Base-by-base conservation (phyloP, 306 rosid genomes). In the Medicago ruthenica region DNA sequence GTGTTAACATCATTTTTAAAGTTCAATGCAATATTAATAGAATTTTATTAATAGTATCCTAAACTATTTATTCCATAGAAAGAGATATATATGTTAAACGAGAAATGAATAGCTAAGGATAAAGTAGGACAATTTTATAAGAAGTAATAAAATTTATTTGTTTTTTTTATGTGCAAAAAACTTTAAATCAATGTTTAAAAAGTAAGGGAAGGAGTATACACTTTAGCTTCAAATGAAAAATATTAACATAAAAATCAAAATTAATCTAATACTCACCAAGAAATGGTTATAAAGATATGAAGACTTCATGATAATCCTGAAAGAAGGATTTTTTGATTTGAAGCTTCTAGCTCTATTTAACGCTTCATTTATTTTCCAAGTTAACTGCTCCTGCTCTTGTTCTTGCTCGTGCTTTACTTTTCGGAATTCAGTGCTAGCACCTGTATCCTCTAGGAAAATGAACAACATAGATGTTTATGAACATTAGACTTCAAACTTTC, bases 271-370 rank as follows among this genome's bases (percentile, higher is more conserved):
- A 14, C 54, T 13, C 18, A 48, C 54, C 16, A 13, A 5, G 7
- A 2, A 42, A 15, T 31, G 10, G 16, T 7, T 4, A 3, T 18
- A 0, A 60, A 37, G 15, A 60, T 68, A 21, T 12, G 71, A 34
- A 14, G 20, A 14, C 22, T 21, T 47, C 65, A 70, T 31, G 44
- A 59, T 34, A 60, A 47, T 8, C 9, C 0, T 67, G 55, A 59
- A 78, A 21, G 18, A 36, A 39, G 82, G 76, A 37, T 60, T 45
- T 1, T 44, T n/a, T 9, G 71, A 60, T 70, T 21, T 34, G 71
- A 61, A 70, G 16, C 70, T 60, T 45, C 9, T 14, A 1, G 54
- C 71, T 47, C 37, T 47, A 39, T 36, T 37, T 16, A 60, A 34
- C 1, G 63, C 53, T 45, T 9, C 53, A 31, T 0, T 18, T 1